A percentile compares a stretch with the other conserved stretches of the same genome.
Conservation (phyloP, 345 rosid genomes). For the Psidium guajava region DNA sequence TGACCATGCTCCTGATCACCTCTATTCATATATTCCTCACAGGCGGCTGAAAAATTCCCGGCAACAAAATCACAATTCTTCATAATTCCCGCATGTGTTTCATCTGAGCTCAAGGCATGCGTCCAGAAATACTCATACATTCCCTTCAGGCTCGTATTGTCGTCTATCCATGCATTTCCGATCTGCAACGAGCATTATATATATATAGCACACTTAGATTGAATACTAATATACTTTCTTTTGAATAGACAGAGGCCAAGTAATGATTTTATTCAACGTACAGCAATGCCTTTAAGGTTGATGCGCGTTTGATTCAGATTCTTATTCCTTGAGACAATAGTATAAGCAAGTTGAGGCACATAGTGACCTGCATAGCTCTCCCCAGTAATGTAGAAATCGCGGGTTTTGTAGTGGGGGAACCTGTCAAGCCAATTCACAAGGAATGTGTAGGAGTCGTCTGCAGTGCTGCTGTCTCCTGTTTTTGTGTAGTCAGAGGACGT, state of each 20-base stretch:
- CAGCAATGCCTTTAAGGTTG: slow-evolving; percentile 46
- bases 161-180: slow-evolving; percentile 43
- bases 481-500: slow-evolving; percentile 19
- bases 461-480: slow-evolving; percentile 31
- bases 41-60: slow-evolving; percentile 3
- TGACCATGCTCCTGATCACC: slow-evolving; percentile 2
- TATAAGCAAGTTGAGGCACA: slow-evolving; percentile 34
- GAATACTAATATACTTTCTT: background rate
- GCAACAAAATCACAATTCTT: slow-evolving; percentile 18
- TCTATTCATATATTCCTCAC: background rate
- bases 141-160: slow-evolving; percentile 6
- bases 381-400: slow-evolving; percentile 26
- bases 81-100: slow-evolving; percentile 19
- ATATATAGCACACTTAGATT: background rate
- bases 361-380: slow-evolving; percentile 47
- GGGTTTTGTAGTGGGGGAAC: slow-evolving; percentile 23
- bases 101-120: slow-evolving; percentile 40
- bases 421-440: slow-evolving; percentile 39
- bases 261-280: slow-evolving; percentile 7
- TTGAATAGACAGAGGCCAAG: background rate
- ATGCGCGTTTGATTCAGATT: slow-evolving; percentile 9
- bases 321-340: slow-evolving; percentile 19
- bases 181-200: slow-evolving; percentile 12
- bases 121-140: slow-evolving; percentile 30
- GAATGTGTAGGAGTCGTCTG: slow-evolving; percentile 25